Evolutionary conservation across 495 filamentous ascomycete genomes (phyloP).

Genomic region (Tuber umbilicatum): DNA sequence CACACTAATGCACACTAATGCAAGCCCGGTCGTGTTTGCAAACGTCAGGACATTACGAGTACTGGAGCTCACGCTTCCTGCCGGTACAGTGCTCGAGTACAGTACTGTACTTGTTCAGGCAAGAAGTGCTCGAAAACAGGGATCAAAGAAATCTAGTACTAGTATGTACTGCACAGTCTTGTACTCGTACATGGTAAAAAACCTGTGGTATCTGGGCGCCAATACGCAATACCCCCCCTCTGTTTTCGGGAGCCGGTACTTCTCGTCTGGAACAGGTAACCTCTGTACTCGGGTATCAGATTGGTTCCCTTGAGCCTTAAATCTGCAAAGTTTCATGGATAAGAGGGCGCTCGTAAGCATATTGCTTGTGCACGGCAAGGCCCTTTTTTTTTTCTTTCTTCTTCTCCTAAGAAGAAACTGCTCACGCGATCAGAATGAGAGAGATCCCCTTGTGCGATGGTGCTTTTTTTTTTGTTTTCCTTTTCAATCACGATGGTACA

Average conservation of each 20-base stretch:
- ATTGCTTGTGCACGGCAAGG: not conserved
- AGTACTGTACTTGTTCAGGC: no score
- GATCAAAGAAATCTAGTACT: not conserved
- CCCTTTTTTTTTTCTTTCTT: not conserved
- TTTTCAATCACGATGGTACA: slow-evolving; percentile 2
- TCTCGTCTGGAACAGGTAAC: not conserved
- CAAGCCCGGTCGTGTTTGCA: no score
- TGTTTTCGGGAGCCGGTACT: not conserved
- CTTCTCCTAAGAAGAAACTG: slow-evolving; percentile 1
- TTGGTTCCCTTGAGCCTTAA: not conserved
- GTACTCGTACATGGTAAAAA: not conserved
- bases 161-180: no score
- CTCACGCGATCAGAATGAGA: slow-evolving; percentile 15
- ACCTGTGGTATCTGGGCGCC: not conserved
- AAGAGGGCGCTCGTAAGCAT: not conserved
- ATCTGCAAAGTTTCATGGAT: slow-evolving; percentile 8
- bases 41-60: no score
- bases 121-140: not conserved
- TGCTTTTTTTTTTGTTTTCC: not conserved
- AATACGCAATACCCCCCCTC: slow-evolving; percentile 1
- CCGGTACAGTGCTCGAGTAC: no score
- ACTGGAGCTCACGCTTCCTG: no score
- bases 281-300: slow-evolving; percentile 1
- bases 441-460: slow-evolving; percentile 1
- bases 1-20: no score